These are phyloP conservation scores for Podospora pseudocomata DNA, from an alignment of 495 filamentous ascomycete genomes.

Conservation along the genomic window DNA sequence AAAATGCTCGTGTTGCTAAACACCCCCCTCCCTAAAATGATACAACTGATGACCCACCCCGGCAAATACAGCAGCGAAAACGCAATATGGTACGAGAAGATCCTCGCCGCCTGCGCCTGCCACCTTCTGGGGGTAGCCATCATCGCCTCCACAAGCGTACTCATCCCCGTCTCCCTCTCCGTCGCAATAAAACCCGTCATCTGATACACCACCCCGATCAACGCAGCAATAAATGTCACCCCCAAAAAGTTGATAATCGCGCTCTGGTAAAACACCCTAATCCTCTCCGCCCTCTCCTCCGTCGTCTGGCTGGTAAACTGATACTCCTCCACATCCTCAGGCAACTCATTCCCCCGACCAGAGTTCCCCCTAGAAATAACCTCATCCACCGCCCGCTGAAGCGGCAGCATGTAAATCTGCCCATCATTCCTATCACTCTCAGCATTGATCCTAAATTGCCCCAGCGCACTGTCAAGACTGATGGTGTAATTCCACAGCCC, in stretches of 20 bases:
- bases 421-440: conserved; percentile 59
- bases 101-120: conserved; percentile 63
- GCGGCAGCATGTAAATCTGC: conserved; percentile 69
- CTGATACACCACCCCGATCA: conserved; percentile 72
- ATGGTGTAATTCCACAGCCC: conserved; percentile 83
- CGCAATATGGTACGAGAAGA: conserved; percentile 63
- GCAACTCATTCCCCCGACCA: conserved; percentile 29
- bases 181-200: conserved; percentile 70
- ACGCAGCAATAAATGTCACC: conserved; percentile 63
- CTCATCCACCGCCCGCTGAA: conserved; percentile 72
- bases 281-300: conserved; percentile 57
- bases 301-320: conserved; percentile 66
- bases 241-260: conserved; percentile 64
- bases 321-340: conserved; percentile 57
- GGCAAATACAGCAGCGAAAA: conserved; percentile 66
- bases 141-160: conserved; percentile 76
- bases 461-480: conserved; percentile 63
- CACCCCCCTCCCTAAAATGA: conserved; percentile 58
- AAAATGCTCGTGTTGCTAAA: conserved; percentile 58
- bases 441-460: conserved; percentile 54
- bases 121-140: conserved; percentile 63
- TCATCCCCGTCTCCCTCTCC: conserved; percentile 76
- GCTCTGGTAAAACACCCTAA: conserved; percentile 64
- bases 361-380: conserved; percentile 52
- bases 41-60: conserved; percentile 64